These are phyloP conservation scores for Colletotrichum euphorbiae DNA, from an alignment of 2,329 filamentous ascomycete genomes.

Conservation along the genomic window DNA sequence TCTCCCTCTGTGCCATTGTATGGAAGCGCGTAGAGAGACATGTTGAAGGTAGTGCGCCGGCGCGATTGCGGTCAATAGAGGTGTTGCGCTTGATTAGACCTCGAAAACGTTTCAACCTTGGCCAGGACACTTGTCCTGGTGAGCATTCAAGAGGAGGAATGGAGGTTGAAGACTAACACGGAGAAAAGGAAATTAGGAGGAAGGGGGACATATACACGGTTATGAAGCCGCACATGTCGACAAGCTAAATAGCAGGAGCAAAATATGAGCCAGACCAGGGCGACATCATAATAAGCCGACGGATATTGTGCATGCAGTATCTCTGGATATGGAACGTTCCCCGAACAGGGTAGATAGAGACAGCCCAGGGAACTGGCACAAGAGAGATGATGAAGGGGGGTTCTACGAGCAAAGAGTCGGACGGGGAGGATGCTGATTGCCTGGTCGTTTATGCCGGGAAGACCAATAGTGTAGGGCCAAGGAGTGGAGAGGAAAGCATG, in stretches of 20 bases:
- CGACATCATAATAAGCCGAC: constrained; percentile 20
- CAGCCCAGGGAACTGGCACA: constrained; percentile 31
- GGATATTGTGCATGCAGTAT: constrained; percentile 17
- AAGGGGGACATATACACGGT: neutral
- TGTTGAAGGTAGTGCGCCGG: constrained; percentile 40
- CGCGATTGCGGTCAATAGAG: constrained; percentile 21
- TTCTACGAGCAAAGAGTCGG: constrained; percentile 1
- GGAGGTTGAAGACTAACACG: constrained; percentile 3
- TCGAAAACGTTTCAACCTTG: constrained; percentile 15
- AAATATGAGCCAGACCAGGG: constrained; percentile 18
- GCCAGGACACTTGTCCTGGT: constrained; percentile 28
- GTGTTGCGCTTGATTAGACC: constrained; percentile 1
- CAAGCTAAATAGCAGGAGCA: constrained; percentile 35
- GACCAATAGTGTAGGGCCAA: constrained; percentile 29
- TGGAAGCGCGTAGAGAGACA: constrained; percentile 50
- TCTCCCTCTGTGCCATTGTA: constrained; percentile 64
- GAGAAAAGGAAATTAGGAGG: neutral
- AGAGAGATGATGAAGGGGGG: constrained; percentile 23
- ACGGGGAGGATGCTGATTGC: constrained; percentile 26
- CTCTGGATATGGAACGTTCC: constrained; percentile 23
- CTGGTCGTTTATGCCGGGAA: constrained; percentile 20
- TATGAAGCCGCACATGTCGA: constrained; percentile 6
- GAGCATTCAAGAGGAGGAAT: constrained; percentile 14
- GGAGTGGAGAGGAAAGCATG: constrained; percentile 25
- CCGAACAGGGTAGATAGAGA: constrained; percentile 28